These are phyloP conservation scores for Crithidia thermophila DNA, from an alignment of 208 protist genomes.

Conservation along the genomic window DNA sequence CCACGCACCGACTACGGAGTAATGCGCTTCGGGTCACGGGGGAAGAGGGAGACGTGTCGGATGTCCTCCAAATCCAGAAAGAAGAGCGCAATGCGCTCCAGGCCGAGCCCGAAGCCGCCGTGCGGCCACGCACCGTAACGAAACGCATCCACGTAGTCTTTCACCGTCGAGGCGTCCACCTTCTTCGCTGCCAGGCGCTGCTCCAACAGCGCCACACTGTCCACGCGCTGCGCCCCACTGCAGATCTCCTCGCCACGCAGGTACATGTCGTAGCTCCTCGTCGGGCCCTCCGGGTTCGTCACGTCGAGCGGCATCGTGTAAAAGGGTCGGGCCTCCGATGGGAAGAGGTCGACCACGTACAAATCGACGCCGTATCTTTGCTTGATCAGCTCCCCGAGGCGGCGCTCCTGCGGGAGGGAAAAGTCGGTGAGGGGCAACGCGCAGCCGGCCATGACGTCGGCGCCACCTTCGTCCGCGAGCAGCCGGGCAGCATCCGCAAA, in stretches of 20 bases:
- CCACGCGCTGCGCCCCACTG: constrained; percentile 99
- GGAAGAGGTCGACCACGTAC: constrained; percentile 99
- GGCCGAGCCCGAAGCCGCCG: constrained; percentile 98
- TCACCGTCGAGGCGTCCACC: constrained; percentile 50
- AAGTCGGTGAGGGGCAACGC: constrained; percentile 70
- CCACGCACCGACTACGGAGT: no score
- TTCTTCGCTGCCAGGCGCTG: constrained; percentile 51
- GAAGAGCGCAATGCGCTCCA: constrained; percentile 98
- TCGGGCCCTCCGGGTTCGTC: constrained; percentile 22
- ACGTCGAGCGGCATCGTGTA: constrained; percentile 98
- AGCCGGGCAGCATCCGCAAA: constrained; percentile 24
- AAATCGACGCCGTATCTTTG: constrained; percentile 98
- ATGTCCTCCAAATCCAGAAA: constrained; percentile 97
- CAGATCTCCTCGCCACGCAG: constrained; percentile 99
- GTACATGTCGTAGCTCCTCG: constrained; percentile 98
- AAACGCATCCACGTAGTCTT: constrained; percentile 98
- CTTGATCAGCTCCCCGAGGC: constrained; percentile 94
- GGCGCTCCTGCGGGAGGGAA: constrained; percentile 89
- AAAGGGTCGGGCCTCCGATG: constrained; percentile 96
- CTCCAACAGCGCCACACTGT: constrained; percentile 91
- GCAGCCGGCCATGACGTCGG: constrained; percentile 3
- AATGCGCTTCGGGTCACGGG: constrained; percentile 96
- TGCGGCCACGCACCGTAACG: constrained; percentile 97
- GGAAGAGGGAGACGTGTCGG: constrained; percentile 98
- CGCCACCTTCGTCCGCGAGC: constrained; percentile 3